Conservation (phyloP, 1,139 yeast species). For the Yamadazyma trypodendri region DNA sequence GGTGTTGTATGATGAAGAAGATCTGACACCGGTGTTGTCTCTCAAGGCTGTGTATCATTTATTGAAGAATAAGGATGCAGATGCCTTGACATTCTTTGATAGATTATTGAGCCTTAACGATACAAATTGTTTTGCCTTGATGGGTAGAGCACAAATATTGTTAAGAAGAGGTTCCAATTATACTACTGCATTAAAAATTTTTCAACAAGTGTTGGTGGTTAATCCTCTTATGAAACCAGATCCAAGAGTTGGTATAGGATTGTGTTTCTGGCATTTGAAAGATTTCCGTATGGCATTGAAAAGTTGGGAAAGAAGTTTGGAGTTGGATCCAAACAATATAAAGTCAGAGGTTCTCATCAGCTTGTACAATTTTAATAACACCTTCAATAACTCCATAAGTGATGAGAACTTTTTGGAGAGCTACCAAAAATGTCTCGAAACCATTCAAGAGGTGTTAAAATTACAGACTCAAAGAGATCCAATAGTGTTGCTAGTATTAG, state of each 20-base stretch:
- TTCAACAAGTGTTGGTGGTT: conserved; percentile 75
- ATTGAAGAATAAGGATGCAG: conserved; percentile 54
- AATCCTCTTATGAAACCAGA: conserved; percentile 84
- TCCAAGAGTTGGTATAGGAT: conserved; percentile 92
- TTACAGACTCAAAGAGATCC: conserved; percentile 26
- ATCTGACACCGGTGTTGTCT: conserved; percentile 43
- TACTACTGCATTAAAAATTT: conserved; percentile 70
- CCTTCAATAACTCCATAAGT: conserved; percentile 55
- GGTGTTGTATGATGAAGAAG: conserved; percentile 17
- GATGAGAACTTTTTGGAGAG: conserved; percentile 58
- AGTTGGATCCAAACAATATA: conserved; percentile 59
- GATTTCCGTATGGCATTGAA: conserved; percentile 73
- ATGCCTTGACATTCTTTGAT: conserved; percentile 59
- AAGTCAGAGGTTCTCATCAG: conserved; percentile 67
- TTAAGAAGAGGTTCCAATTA: conserved; percentile 70
- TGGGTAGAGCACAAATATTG: conserved; percentile 82
- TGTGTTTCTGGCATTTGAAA: conserved; percentile 87
- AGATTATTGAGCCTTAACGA: conserved; percentile 13
- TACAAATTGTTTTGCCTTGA: conserved; percentile 68
- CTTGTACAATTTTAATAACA: conserved; percentile 65
- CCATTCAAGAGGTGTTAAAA: conserved; percentile 29
- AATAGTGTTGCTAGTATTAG: conserved; percentile 46
- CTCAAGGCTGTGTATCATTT: conserved; percentile 57
- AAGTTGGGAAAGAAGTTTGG: conserved; percentile 82
- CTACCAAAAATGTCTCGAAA: conserved; percentile 46